These are phyloP conservation scores for Xylariaceae sp. DNA, from an alignment of 2,329 filamentous ascomycete genomes.

Conservation along the genomic window DNA sequence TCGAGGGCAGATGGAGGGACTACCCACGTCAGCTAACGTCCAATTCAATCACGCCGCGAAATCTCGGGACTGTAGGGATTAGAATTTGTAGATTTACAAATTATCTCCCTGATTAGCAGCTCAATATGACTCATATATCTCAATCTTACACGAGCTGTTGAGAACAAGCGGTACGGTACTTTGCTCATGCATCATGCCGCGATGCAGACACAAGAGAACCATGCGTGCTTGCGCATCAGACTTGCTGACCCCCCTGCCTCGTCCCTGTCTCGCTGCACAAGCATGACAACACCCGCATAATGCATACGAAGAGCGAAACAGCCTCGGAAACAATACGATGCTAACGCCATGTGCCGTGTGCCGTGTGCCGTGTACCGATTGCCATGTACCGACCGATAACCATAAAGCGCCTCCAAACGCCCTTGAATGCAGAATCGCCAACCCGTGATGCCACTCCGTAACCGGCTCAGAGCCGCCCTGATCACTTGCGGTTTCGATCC, in stretches of 20 bases:
- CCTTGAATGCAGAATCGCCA: constrained; percentile 12
- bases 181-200: no score
- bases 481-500: neutral
- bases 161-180: neutral
- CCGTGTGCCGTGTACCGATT: constrained; percentile 5
- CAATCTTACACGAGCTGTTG: constrained; percentile 12
- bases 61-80: neutral
- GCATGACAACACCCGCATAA: neutral
- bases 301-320: neutral
- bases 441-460: neutral
- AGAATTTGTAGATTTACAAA: neutral
- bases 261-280: neutral
- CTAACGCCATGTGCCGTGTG: constrained; percentile 9
- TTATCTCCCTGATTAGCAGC: neutral
- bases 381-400: neutral
- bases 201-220: neutral
- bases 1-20: no score
- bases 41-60: neutral
- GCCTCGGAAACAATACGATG: neutral
- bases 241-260: neutral
- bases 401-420: constrained; percentile 12
- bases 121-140: constrained; percentile 3
- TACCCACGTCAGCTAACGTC: no score
- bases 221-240: neutral
- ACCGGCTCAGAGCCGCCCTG: neutral